phyloP scores from a whole-genome alignment of 1,139 yeast species.

The Pneumocystis carinii region DNA sequence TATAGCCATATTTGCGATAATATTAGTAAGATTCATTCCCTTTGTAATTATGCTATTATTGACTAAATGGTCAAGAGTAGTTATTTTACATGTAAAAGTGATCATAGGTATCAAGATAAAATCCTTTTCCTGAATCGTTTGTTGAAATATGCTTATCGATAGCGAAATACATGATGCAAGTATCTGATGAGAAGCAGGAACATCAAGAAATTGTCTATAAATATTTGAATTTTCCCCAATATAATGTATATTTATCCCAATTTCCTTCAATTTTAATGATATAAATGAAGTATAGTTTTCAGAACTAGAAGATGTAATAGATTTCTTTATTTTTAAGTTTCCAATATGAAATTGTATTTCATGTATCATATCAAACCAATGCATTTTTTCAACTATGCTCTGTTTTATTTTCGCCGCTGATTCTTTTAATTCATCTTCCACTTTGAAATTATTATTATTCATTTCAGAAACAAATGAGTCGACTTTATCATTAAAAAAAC shows the following conservation, averaged over 20 bases:
- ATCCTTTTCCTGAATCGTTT: conserved; percentile 21
- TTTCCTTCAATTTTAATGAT: conserved; percentile 24
- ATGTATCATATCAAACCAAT: conserved; percentile 9
- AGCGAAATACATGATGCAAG: conserved; percentile 26
- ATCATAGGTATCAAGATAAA: conserved; percentile 26
- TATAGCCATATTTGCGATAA: conserved; percentile 22
- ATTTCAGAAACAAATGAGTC: conserved; percentile 18
- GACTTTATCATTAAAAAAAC: conserved; percentile 13
- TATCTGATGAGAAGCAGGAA: conserved; percentile 29
- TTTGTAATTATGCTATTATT: conserved; percentile 16
- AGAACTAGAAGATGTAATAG: conserved; percentile 4
- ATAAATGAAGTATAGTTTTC: conserved; percentile 13
- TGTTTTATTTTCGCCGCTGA: background rate
- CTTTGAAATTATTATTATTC: conserved; percentile 11
- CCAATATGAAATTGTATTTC: conserved; percentile 15
- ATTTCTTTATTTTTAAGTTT: conserved; percentile 9
- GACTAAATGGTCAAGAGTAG: conserved; percentile 25
- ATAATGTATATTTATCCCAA: conserved; percentile 26
- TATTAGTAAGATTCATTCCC: conserved; percentile 2
- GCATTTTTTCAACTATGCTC: background rate
- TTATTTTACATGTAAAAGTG: conserved; percentile 25
- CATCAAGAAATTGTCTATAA: conserved; percentile 25
- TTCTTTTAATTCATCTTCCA: background rate
- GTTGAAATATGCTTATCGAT: conserved; percentile 20
- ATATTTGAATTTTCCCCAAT: conserved; percentile 28